Conservation (phyloP, 2,329 filamentous ascomycete species). For the Penicillium sp. region DNA sequence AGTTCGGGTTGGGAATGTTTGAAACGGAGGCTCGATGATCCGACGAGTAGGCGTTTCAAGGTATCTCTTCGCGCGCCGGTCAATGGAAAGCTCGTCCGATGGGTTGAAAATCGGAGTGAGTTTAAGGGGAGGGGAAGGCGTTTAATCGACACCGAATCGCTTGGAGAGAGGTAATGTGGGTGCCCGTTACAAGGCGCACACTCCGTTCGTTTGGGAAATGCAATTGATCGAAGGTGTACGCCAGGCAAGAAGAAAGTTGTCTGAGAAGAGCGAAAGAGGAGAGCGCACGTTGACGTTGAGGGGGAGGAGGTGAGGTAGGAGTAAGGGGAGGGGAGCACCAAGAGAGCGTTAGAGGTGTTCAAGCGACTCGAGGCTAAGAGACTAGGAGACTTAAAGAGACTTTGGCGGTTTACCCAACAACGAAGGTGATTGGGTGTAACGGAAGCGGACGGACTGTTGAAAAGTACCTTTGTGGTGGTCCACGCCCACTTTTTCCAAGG, state of each 20-base stretch:
- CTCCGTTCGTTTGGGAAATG: not conserved
- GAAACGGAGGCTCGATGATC: constrained; percentile 11
- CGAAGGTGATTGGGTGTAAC: constrained; percentile 19
- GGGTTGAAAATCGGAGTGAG: not conserved
- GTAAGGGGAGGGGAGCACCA: constrained; percentile 5
- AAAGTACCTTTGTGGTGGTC: constrained; percentile 4
- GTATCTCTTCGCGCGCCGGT: not conserved
- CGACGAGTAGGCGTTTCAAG: not conserved
- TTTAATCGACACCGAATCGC: constrained; percentile 1
- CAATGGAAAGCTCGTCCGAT: constrained; percentile 12
- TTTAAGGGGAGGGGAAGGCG: not conserved
- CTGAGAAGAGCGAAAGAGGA: not conserved
- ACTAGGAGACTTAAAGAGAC: constrained; percentile 21
- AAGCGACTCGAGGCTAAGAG: not conserved
- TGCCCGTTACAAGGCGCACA: not conserved
- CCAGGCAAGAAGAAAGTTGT: not conserved
- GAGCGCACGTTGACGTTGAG: not conserved
- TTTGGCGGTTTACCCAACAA: constrained; percentile 13
- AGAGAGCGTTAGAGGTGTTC: not conserved
- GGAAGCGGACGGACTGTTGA: constrained; percentile 25
- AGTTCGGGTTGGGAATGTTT: constrained; percentile 6
- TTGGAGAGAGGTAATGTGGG: not conserved
- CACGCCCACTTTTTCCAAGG: not conserved
- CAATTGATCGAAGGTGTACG: not conserved
- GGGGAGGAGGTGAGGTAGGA: not conserved